A percentile compares a stretch with the other conserved stretches of the same genome.
Conservation (phyloP, 257 asterid species). For the Primulina tabacum region DNA sequence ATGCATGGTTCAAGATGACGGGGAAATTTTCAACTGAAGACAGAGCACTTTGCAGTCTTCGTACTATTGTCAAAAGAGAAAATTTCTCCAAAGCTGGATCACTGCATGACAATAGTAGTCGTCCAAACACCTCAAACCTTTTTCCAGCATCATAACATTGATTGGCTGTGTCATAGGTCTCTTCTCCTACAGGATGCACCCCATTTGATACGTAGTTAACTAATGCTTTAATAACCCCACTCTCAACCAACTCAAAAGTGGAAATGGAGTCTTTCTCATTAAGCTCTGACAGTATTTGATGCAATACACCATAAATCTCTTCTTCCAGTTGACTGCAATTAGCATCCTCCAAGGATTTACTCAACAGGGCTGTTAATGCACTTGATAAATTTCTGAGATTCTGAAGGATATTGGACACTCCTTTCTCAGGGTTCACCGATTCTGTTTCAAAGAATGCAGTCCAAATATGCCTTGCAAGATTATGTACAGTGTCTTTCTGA, state of each 20-base stretch:
- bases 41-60: conserved; percentile 68
- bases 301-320: conserved; percentile 48
- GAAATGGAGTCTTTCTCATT: conserved; percentile 68
- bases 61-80: conserved; percentile 44
- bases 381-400: conserved; percentile 63
- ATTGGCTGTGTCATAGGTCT: conserved; percentile 22
- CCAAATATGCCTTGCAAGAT: conserved; percentile 73
- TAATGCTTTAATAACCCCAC: conserved; percentile 77
- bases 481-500: conserved; percentile 52
- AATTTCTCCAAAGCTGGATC: conserved; percentile 39
- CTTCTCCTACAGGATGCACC: conserved; percentile 37
- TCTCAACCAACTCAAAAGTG: conserved; percentile 93
- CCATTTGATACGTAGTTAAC: conserved; percentile 60
- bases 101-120: conserved; percentile 44
- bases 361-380: conserved; percentile 43
- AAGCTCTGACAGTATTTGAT: conserved; percentile 61
- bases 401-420: conserved; percentile 66
- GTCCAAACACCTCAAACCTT: conserved; percentile 74
- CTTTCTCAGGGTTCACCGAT: conserved; percentile 58
- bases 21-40: conserved; percentile 83
- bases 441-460: conserved; percentile 55
- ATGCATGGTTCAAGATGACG: conserved; percentile 47
- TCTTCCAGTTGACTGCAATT: conserved; percentile 52
- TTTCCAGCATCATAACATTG: conserved; percentile 41
- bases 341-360: conserved; percentile 29